Evolutionary conservation across 2,329 filamentous ascomycete genomes (phyloP).

Genomic region (Exophiala sideris): DNA sequence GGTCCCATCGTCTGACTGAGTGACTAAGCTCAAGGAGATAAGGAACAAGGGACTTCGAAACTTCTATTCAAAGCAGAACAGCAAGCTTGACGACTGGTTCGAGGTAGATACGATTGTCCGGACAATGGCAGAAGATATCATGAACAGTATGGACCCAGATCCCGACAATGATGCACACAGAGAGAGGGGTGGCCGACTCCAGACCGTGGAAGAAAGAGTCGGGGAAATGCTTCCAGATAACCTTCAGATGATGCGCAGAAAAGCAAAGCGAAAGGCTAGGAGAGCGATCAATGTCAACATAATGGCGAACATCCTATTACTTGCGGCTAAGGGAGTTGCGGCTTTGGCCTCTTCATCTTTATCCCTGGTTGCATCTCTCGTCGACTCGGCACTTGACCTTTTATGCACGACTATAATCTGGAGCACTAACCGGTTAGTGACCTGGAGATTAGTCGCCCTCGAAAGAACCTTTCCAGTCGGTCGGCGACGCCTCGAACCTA

Average conservation of each 20-base stretch:
- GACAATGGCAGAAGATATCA: conserved; percentile 55
- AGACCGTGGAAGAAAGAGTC: conserved; percentile 49
- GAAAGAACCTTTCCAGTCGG: conserved; percentile 58
- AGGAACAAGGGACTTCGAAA: conserved; percentile 50
- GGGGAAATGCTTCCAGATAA: conserved; percentile 55
- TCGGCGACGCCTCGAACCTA: conserved; percentile 55
- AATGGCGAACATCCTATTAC: conserved; percentile 56
- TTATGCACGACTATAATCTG: conserved; percentile 61
- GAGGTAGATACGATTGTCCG: conserved; percentile 58
- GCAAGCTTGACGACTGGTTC: conserved; percentile 54
- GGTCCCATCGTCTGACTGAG: no score
- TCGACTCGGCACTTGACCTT: conserved; percentile 61
- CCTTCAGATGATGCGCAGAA: conserved; percentile 48
- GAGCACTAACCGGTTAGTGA: conserved; percentile 57
- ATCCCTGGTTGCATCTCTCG: conserved; percentile 60
- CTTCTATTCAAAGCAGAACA: conserved; percentile 57
- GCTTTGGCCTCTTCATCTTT: conserved; percentile 56
- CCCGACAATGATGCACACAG: conserved; percentile 55
- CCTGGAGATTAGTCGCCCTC: conserved; percentile 53
- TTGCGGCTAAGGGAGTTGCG: conserved; percentile 55
- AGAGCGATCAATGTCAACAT: conserved; percentile 62
- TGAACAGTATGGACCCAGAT: conserved; percentile 59
- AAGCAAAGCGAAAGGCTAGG: conserved; percentile 47
- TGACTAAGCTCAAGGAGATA: conserved; percentile 46
- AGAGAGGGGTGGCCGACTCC: conserved; percentile 53